Base-by-base conservation (phyloP, 257 asterid genomes). In the Ehretia macrophylla region DNA sequence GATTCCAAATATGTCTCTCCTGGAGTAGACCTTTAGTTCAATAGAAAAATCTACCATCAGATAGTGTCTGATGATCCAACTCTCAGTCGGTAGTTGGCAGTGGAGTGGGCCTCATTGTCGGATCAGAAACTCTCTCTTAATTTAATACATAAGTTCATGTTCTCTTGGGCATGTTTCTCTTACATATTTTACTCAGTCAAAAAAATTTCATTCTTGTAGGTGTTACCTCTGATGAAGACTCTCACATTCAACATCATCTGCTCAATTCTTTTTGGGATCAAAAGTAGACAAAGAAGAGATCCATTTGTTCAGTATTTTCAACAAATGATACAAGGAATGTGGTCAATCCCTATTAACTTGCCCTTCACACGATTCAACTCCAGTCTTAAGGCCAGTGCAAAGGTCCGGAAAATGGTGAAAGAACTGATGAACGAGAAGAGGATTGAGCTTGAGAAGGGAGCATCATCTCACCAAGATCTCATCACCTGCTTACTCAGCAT, bases 171-270 rank as follows among this genome's bases (percentile, higher is more conserved):
- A 27, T 27, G 35, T 27, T 27, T 6, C n/a, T n/a, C n/a, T n/a
- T 27, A 27, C 35, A 1, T 27, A 27, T 3, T 27, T 27, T 27
- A 27, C 35, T 27, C 35, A 27, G 58, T 44, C 21, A 18, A n/a
- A 56, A 38, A 49, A 6, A 53, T 50, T 35, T 56, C 12, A 35
- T 50, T 1, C 27, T 56, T 8, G 20, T 60, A 85, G 95, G 93
- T 81, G 49, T 40, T 85, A 63, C 95, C 96, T 8, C 54, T 83
- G 37, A 81, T 83, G 90, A 85, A 85, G 84, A 79, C 47, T 14
- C 79, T 88, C 20, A 76, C 96, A 47, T 88, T 88, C 86, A 70
- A 83, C 86, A 83, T 85, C 39, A 79, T 85, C 56, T 85, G 95
- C 75, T 72, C 88, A 56, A 81, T 83, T 66, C 80, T 85, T 9